A percentile compares a stretch with the other conserved stretches of the same genome.
Evolutionary conservation across 768 basidiomycete genomes (phyloP).

Genomic region (Hygrocybe punicea): DNA sequence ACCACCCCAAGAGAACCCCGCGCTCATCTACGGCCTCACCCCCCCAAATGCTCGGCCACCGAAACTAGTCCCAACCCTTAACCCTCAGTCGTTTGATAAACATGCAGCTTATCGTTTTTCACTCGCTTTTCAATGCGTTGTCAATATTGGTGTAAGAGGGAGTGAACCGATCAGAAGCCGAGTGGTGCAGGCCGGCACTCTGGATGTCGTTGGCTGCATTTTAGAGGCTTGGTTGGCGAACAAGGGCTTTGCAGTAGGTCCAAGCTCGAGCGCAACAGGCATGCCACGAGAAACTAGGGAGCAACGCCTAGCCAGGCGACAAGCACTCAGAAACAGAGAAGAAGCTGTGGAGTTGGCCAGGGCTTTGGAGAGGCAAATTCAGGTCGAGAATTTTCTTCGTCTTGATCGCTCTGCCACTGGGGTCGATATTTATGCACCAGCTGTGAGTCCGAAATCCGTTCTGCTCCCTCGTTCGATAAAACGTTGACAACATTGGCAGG

Average conservation of each 20-base stretch:
- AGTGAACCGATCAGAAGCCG: constrained; percentile 85
- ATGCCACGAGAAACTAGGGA: constrained; percentile 72
- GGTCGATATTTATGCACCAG: not conserved
- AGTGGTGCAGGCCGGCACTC: constrained; percentile 90
- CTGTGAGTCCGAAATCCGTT: constrained; percentile 14
- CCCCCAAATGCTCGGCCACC: constrained; percentile 58
- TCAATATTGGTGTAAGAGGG: constrained; percentile 96
- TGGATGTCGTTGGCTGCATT: constrained; percentile 91
- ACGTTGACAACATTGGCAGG: constrained; percentile 3
- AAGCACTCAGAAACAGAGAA: constrained; percentile 58
- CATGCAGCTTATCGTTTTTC: constrained; percentile 86
- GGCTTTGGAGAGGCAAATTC: constrained; percentile 54
- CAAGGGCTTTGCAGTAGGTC: constrained; percentile 83
- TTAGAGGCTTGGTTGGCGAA: constrained; percentile 90
- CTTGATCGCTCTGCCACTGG: not conserved
- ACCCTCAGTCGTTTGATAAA: constrained; percentile 70
- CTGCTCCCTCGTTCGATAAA: not conserved
- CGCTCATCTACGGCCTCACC: constrained; percentile 72
- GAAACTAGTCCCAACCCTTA: constrained; percentile 57
- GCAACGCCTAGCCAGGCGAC: constrained; percentile 60
- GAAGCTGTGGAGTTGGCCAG: constrained; percentile 56
- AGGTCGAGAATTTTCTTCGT: constrained; percentile 27
- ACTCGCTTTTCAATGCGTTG: constrained; percentile 93
- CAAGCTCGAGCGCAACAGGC: constrained; percentile 73
- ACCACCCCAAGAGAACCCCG: constrained; percentile 75